phyloP scores from a whole-genome alignment of 768 basidiomycete species.

The Hypholoma fasciculare region DNA sequence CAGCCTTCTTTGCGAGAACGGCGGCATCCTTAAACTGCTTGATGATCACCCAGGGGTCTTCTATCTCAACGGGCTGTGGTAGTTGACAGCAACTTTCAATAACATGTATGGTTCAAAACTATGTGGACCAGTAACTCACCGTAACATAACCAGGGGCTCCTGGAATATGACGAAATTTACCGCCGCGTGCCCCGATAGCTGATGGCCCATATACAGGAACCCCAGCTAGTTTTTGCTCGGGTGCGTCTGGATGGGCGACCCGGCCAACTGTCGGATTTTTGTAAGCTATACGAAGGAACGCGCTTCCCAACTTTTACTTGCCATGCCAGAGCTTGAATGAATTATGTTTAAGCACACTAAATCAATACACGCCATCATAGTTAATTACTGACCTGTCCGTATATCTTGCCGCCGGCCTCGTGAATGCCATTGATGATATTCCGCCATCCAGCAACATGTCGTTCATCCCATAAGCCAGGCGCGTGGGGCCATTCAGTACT shows the following conservation, averaged over 20 bases:
- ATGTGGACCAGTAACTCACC: conserved; percentile 19
- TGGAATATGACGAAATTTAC: conserved; percentile 36
- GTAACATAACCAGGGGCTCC: conserved; percentile 36
- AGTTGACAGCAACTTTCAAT: not conserved
- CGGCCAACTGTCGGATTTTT: conserved; percentile 29
- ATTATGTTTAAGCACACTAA: not conserved
- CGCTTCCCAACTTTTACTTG: not conserved
- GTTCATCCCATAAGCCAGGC: conserved; percentile 39
- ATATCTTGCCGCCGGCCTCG: conserved; percentile 36
- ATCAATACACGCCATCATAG: not conserved
- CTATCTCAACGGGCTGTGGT: conserved; percentile 37
- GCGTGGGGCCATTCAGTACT: conserved; percentile 38
- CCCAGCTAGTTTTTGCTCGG: conserved; percentile 36
- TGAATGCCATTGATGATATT: conserved; percentile 41
- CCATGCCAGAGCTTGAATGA: conserved; percentile 8
- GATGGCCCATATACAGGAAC: conserved; percentile 41
- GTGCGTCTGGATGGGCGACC: conserved; percentile 34
- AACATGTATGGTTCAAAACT: too few relatives aligned
- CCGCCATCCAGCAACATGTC: conserved; percentile 38
- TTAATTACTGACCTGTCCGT: conserved; percentile 28
- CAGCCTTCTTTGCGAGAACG: conserved; percentile 48
- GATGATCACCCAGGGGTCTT: conserved; percentile 41
- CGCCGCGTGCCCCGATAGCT: conserved; percentile 39
- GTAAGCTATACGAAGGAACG: not conserved
- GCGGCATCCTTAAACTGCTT: conserved; percentile 44